Conservation (phyloP, 768 basidiomycete species). For the Xerocomellus chrysenteron region DNA sequence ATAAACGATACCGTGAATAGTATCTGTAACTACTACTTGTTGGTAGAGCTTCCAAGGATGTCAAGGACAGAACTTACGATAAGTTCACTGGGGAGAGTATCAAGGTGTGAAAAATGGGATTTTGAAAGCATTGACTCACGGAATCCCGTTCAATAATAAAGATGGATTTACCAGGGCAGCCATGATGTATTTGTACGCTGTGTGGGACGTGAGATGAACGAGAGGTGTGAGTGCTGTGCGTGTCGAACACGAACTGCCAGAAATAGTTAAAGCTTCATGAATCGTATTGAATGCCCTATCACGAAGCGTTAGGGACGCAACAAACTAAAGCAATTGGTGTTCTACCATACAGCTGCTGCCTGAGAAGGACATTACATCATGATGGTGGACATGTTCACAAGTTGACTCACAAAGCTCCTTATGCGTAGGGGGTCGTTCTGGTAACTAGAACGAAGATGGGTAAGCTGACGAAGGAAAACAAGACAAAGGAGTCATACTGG, state of each 20-base stretch:
- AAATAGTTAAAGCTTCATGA: conserved; percentile 8
- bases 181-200: conserved; percentile 5
- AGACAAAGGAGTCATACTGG: not conserved
- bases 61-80: not conserved
- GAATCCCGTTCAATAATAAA: not conserved
- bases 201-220: not conserved
- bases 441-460: not conserved
- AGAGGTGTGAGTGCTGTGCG: no score
- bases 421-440: not conserved
- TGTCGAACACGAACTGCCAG: conserved; percentile 5
- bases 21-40: conserved; percentile 5
- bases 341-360: conserved; percentile 7
- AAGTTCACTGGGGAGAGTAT: not conserved
- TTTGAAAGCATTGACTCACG: conserved; percentile 1
- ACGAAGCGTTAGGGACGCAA: not conserved
- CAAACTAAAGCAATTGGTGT: no score
- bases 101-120: not conserved
- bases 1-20: not conserved
- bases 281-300: conserved; percentile 3
- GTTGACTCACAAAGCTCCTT: conserved; percentile 3
- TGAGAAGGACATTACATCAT: not conserved
- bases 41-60: not conserved
- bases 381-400: not conserved
- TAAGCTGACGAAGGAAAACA: not conserved
- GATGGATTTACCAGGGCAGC: not conserved